Base-by-base conservation (phyloP, 2,329 filamentous ascomycete species). In the Phaeosphaeria sp. region DNA sequence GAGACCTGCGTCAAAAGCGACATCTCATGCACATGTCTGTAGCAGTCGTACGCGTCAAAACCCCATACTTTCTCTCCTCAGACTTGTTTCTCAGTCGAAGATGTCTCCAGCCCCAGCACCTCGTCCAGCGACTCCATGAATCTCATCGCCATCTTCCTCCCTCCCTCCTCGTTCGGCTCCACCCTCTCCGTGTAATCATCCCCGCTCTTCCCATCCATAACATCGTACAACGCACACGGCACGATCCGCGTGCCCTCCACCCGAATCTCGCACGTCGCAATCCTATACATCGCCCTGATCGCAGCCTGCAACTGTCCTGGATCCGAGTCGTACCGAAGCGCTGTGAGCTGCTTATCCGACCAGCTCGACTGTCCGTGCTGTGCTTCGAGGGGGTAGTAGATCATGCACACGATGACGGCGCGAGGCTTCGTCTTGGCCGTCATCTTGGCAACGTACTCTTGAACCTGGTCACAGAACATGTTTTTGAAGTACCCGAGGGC, bases 381-480 rank as follows among this genome's bases (percentile, higher is more conserved):
- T 1, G 60, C 54, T 56, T 77, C 73, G 4, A 77, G 64, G 0
- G 75, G 75, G 52, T 65, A 77, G 59, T 77, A 78, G 36, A 78
- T 78, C 74, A 77, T 77, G 55, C 74, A 77, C 3, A 76, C 64
- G 17, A 77, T 64, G 11, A 77, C 65, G 13, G 71, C 71, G 10
- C 68, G 66, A 1, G 76, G 76, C 50, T 72, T 76, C 1, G 68
- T 71, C 22, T 66, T 69, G 5, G 65, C 59, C 5, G 67, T 64
- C 9, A 77, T 30, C 1, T 58, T 62, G 0, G 50, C 41, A 46
- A 77, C 58, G 53, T 77, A 78, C 3, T 65, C 39, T 50, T 74
- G 65, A 0, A 68, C 57, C 22, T 72, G 66, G 0, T 58, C 51
- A 1, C 71, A 65, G 56, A 78, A 77, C 36, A 78, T 48, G 4